Base-by-base conservation (phyloP, 495 filamentous ascomycete species). In the Neurospora sp. region DNA sequence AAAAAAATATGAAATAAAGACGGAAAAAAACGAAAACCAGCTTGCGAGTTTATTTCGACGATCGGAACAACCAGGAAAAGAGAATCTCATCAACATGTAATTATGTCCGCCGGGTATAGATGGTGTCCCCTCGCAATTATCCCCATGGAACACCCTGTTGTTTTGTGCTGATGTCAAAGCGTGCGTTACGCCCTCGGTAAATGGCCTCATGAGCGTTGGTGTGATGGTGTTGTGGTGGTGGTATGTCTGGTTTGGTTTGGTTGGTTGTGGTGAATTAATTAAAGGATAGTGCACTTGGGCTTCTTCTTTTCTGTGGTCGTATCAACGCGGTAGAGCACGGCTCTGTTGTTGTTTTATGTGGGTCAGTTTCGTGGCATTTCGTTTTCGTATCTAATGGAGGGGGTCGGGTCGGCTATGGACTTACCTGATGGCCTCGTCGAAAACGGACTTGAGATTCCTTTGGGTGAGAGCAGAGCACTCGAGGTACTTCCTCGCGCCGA, bases 381-480 rank as follows among this genome's bases (percentile, higher is more conserved):
- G 23, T 48, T 59, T 70, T 41, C 12, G 39, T 27, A 11, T 70
- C 39, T 23, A 18, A 46, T 23, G 69, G 10, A 20, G 41, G 14
- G 9, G 11, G 23, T 27, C 23, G n/a, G 3, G 69, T 20, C 12
- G 27, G 27, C 27, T 35, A 18, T 66, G 27, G 54, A 81, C 83
- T 73, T 79, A 97, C 95, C 94, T 89, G 79, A 99, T 99, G 44
- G 96, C 96, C 80, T 97, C 93, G 77, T 99, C 96, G 79, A 99
- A 99, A 69, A 99, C 96, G 72, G 93, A 95, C 89, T 99, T 99
- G 76, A 99, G 82, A 79, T 96, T 96, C 72, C 93, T 88, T 84
- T 98, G 96, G 39, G 96, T 99, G 73, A 98, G 86, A 41, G 96
- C 96, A n/a, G 96, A 99, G 85, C 96, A 99, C 82, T 99, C 96